phyloP scores from a whole-genome alignment of 768 basidiomycete genomes.

The Rhodotorula taiwanensis region DNA sequence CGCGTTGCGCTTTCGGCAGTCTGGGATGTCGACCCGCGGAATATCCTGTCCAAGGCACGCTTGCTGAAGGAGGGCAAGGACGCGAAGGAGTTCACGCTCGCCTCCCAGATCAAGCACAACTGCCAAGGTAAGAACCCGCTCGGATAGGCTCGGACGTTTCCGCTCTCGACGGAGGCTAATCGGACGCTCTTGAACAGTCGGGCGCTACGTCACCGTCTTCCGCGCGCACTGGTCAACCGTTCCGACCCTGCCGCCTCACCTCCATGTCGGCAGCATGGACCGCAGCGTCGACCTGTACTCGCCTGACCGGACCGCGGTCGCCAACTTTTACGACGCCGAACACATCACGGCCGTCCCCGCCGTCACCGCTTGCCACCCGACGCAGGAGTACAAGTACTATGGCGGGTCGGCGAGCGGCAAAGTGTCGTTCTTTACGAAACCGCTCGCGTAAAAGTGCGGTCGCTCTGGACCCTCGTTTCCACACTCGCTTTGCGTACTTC shows the following conservation, averaged over 20 bases:
- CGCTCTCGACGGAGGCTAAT: background rate
- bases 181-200: constrained; percentile 25
- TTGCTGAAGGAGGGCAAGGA: constrained; percentile 29
- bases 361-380: constrained; percentile 46
- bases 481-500: too few relatives aligned
- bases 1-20: constrained; percentile 28
- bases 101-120: constrained; percentile 43
- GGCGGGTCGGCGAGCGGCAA: constrained; percentile 47
- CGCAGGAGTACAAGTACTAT: constrained; percentile 42
- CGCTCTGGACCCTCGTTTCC: background rate
- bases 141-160: too few relatives aligned
- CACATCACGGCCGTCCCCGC: constrained; percentile 47
- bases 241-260: constrained; percentile 16
- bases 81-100: constrained; percentile 15
- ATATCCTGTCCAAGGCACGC: constrained; percentile 22
- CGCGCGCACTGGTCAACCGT: constrained; percentile 46
- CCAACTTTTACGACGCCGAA: background rate
- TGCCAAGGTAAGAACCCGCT: constrained; percentile 42
- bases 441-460: background rate
- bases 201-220: constrained; percentile 48
- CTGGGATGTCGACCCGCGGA: constrained; percentile 41
- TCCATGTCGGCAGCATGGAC: constrained; percentile 47
- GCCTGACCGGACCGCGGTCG: constrained; percentile 35
- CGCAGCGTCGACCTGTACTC: constrained; percentile 44
- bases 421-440: constrained; percentile 41